These are phyloP conservation scores for Cordyceps cateniannulata DNA, from an alignment of 2,329 filamentous ascomycete genomes.

Conservation along the genomic window DNA sequence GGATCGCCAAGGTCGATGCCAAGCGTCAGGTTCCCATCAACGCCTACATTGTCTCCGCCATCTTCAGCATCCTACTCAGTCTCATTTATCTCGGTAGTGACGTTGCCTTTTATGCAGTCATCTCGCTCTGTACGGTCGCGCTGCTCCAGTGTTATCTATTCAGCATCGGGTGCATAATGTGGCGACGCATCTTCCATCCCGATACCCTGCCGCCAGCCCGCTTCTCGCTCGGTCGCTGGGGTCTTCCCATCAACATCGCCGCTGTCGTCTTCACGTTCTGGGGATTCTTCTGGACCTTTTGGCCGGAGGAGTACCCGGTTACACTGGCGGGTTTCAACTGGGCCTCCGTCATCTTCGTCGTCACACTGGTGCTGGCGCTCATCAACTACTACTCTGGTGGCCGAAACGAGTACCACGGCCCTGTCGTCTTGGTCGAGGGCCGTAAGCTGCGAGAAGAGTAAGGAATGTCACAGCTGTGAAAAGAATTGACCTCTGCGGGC, in stretches of 20 bases:
- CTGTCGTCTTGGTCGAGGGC: conserved; percentile 12
- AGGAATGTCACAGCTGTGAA: background rate
- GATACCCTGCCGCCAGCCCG: conserved; percentile 13
- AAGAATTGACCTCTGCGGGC: too few species aligned
- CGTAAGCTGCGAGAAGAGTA: conserved; percentile 2
- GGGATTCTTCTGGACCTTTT: conserved; percentile 17
- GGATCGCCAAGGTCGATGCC: conserved; percentile 11
- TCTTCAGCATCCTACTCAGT: conserved; percentile 6
- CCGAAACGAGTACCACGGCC: conserved; percentile 12
- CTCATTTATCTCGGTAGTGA: conserved; percentile 15
- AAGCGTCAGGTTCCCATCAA: conserved; percentile 12
- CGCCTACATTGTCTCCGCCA: conserved; percentile 13
- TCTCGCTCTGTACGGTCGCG: conserved; percentile 13
- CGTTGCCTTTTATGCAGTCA: conserved; percentile 16
- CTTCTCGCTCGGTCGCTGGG: conserved; percentile 16
- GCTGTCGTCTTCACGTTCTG: conserved; percentile 11
- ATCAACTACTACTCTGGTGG: conserved; percentile 11
- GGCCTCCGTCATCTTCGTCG: conserved; percentile 13
- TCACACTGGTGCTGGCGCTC: conserved; percentile 5
- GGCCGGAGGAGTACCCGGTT: conserved; percentile 13
- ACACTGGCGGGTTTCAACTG: conserved; percentile 14
- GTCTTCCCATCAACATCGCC: conserved; percentile 11
- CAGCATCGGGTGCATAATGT: conserved; percentile 16
- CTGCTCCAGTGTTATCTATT: conserved; percentile 16
- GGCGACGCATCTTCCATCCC: conserved; percentile 13